Evolutionary conservation across 2,329 filamentous ascomycete genomes (phyloP).

Genomic region (Zelopaecilomyces penicillatus): DNA sequence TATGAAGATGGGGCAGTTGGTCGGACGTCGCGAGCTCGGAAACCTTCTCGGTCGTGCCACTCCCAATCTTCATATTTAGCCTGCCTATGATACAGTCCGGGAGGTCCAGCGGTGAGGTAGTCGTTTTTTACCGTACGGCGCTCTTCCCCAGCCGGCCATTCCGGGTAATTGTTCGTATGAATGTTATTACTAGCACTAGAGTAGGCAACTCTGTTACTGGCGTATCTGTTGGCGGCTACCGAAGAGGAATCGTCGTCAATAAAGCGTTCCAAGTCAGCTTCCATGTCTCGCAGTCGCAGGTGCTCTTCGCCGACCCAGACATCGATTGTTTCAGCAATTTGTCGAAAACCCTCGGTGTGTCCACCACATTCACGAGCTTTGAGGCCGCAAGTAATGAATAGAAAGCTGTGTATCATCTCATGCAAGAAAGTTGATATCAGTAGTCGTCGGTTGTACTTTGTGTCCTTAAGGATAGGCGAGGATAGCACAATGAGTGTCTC

Average conservation of each 20-base stretch:
- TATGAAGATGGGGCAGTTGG: conserved; percentile 20
- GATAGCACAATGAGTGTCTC: conserved; percentile 57
- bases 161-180: neutral
- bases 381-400: conserved; percentile 55
- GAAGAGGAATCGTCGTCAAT: conserved; percentile 16
- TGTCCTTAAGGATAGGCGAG: conserved; percentile 46
- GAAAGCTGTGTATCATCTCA: conserved; percentile 59
- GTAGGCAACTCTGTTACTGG: neutral
- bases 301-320: conserved; percentile 49
- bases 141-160: conserved; percentile 4
- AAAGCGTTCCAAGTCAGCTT: conserved; percentile 52
- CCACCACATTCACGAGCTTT: conserved; percentile 47
- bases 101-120: conserved; percentile 5
- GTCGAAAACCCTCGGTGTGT: conserved; percentile 51
- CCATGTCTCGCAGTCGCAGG: conserved; percentile 49
- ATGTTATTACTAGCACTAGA: conserved; percentile 1
- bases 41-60: conserved; percentile 26
- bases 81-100: conserved; percentile 4
- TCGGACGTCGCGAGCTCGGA: conserved; percentile 16
- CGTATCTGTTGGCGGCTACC: neutral
- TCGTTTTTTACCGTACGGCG: conserved; percentile 1
- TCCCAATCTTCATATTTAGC: conserved; percentile 19
- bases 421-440: conserved; percentile 58
- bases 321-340: conserved; percentile 53
- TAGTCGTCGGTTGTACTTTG: conserved; percentile 49